Evolutionary conservation across 1,284 basidiomycete genomes (phyloP).

Genomic region (Rhodotorula sp.): DNA sequence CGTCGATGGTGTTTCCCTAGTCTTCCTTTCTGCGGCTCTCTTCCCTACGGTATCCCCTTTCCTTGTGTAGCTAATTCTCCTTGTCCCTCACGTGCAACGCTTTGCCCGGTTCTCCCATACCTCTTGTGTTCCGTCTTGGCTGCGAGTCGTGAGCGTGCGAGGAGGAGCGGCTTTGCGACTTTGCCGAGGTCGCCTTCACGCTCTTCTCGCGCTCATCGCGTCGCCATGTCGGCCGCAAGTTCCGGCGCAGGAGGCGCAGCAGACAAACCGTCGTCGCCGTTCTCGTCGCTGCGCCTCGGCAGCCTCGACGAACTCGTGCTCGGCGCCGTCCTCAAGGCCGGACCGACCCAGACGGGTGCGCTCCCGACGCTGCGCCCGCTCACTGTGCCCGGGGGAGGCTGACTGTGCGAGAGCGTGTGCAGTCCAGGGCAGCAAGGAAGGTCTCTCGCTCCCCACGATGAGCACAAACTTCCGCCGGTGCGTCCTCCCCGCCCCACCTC

Average conservation of each 20-base stretch:
- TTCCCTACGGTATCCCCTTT: neutral
- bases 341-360: constrained; percentile 7
- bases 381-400: neutral
- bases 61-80: neutral
- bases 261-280: neutral
- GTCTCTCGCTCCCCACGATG: constrained; percentile 39
- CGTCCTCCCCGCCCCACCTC: neutral
- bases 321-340: constrained; percentile 17
- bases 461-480: constrained; percentile 42
- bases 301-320: constrained; percentile 25
- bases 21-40: neutral
- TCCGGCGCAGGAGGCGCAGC: neutral
- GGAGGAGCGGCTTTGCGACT: neutral
- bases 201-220: neutral
- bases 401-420: neutral
- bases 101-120: no score
- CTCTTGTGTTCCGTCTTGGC: no score
- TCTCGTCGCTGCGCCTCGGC: constrained; percentile 5
- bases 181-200: neutral
- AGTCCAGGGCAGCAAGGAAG: constrained; percentile 40
- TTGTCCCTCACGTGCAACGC: neutral
- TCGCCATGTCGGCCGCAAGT: neutral
- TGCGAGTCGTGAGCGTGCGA: no score
- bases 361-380: neutral
- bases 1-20: neutral